Percentiles rank a stretch among this genome's conserved stretches.
Conservation (phyloP, 1,284 basidiomycete species). For the Irpex sp. region DNA sequence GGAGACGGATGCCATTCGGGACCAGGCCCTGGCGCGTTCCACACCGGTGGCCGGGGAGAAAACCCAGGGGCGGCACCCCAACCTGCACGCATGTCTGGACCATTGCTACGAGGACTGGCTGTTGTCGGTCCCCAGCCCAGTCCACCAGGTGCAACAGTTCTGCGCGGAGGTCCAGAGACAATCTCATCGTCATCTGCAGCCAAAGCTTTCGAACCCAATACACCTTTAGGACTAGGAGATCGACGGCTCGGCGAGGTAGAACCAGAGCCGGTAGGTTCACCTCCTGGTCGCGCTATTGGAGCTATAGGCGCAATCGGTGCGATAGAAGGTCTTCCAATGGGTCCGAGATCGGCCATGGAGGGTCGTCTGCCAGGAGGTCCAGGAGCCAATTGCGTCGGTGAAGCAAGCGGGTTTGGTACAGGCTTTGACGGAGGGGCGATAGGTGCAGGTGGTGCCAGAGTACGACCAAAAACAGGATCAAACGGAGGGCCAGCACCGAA, state of each 20-base stretch:
- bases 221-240: constrained; percentile 69
- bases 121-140: constrained; percentile 45
- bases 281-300: constrained; percentile 41
- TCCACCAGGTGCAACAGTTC: constrained; percentile 37
- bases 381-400: constrained; percentile 35
- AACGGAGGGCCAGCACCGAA: constrained; percentile 46
- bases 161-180: constrained; percentile 45
- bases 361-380: constrained; percentile 28
- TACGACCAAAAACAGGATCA: constrained; percentile 42
- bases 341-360: constrained; percentile 46
- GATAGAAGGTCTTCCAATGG: constrained; percentile 50
- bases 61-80: constrained; percentile 35
- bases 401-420: constrained; percentile 31
- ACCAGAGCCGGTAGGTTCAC: constrained; percentile 46
- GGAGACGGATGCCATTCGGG: constrained; percentile 45
- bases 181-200: constrained; percentile 77
- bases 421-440: constrained; percentile 45
- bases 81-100: constrained; percentile 30
- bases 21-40: constrained; percentile 30
- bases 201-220: constrained; percentile 73
- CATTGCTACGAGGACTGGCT: constrained; percentile 37
- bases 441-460: constrained; percentile 41
- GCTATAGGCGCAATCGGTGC: constrained; percentile 19
- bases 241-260: constrained; percentile 61
- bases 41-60: constrained; percentile 33